Percentiles rank a stretch among this genome's conserved stretches.
Conservation (phyloP, 2,329 filamentous ascomycete species). For the Pestalotiopsis sp. region DNA sequence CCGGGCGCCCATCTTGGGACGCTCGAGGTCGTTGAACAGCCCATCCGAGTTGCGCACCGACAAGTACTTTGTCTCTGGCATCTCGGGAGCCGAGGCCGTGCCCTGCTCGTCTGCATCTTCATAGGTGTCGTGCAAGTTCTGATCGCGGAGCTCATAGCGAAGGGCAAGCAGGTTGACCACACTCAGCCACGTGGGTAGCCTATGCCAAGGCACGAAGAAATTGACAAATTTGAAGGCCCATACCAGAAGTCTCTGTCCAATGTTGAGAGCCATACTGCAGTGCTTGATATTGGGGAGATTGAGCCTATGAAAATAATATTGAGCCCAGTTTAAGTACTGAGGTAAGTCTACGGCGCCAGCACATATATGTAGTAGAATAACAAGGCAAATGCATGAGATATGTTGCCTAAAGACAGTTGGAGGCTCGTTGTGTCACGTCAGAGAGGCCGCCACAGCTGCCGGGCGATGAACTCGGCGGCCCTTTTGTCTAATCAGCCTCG, state of each 20-base stretch:
- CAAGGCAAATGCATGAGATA: background rate
- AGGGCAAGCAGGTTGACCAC: slow-evolving; percentile 43
- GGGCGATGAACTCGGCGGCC: too few species aligned
- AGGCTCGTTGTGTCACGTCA: background rate
- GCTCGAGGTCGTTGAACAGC: slow-evolving; percentile 42
- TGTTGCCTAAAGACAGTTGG: background rate
- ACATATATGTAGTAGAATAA: background rate
- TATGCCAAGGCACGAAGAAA: slow-evolving; percentile 39
- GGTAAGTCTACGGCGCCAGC: background rate
- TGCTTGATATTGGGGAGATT: background rate
- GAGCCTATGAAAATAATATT: background rate
- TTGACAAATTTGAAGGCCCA: slow-evolving; percentile 33
- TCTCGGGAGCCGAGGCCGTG: slow-evolving; percentile 23
- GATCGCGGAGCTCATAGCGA: slow-evolving; percentile 43
- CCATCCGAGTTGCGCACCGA: slow-evolving; percentile 45
- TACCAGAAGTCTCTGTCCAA: slow-evolving; percentile 8
- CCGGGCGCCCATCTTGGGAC: slow-evolving; percentile 46
- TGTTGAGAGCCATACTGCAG: background rate
- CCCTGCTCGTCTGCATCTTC: slow-evolving; percentile 40
- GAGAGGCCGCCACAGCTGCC: background rate
- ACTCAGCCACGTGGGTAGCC: slow-evolving; percentile 41
- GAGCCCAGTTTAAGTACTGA: background rate
- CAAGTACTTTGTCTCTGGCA: slow-evolving; percentile 34
- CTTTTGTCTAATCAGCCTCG: too few species aligned
- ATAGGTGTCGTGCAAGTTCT: slow-evolving; percentile 48